Conservation (phyloP, 192 early-diverging fungal genomes). For the Entomortierella lignicola region DNA sequence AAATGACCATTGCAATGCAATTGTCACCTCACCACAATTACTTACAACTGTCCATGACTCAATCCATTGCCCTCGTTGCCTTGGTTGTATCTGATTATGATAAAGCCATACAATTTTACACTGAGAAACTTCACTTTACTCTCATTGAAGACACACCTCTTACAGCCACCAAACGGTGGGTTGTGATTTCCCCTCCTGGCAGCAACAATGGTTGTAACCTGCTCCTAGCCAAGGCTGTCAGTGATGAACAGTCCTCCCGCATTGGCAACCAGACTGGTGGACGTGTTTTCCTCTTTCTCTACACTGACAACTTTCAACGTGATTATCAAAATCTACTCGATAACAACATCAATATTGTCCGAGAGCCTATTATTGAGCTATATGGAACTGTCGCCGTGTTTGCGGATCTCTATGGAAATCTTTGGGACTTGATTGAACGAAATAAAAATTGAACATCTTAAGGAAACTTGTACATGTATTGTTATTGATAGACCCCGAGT, state of each 20-base stretch:
- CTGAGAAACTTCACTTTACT: slow-evolving; percentile 4
- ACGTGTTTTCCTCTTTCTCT: slow-evolving; percentile 18
- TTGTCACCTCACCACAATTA: too few relatives aligned
- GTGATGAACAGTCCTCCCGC: slow-evolving; percentile 6
- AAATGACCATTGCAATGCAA: too few relatives aligned
- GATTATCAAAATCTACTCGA: slow-evolving; percentile 15
- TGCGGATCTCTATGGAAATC: slow-evolving; percentile 20
- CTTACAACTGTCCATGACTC: too few relatives aligned
- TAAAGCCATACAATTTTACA: slow-evolving; percentile 7
- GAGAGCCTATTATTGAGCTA: neutral
- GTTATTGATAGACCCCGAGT: too few relatives aligned
- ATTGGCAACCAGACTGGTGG: slow-evolving; percentile 22
- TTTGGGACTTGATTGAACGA: slow-evolving; percentile 11
- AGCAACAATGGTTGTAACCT: slow-evolving; percentile 15
- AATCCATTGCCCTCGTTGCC: too few relatives aligned
- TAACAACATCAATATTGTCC: slow-evolving; percentile 2
- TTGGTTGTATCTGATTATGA: slow-evolving; percentile 19
- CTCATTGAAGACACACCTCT: slow-evolving; percentile 17
- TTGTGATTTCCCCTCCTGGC: slow-evolving; percentile 29
- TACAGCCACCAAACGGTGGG: slow-evolving; percentile 10
- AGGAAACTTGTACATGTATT: too few relatives aligned
- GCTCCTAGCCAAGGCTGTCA: slow-evolving; percentile 10
- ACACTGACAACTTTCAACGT: slow-evolving; percentile 13
- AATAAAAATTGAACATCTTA: neutral
- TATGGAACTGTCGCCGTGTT: slow-evolving; percentile 20